Evolutionary conservation across 306 rosid species (phyloP), one percentile per base, ranked within the genome.

Genomic region (Lablab purpureus): DNA sequence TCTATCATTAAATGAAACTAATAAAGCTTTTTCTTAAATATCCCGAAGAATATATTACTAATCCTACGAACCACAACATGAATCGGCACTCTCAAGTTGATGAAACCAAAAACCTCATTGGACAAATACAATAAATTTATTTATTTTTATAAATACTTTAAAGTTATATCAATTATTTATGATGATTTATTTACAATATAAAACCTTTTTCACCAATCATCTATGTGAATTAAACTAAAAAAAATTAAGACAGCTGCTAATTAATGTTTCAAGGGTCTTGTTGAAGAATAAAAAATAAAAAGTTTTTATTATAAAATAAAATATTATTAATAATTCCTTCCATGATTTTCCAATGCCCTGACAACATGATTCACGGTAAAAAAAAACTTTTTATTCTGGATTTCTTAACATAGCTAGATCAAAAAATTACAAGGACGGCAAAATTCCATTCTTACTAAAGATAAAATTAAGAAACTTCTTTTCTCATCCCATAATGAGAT

Each of bases 361-460:
- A 5, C 6, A 56, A 23, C 63, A 25, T 25, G 37, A 59, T 25
- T 59, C 30, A 13, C n/a, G n/a, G n/a, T n/a, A 10, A 59, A 23
- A 3, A 21, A 23, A 11, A 9, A 54, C 27, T 54, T 21, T 21
- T 27, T 22, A 23, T 23, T 56, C 15, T 18, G 18, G 2, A 23
- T 22, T 58, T 34, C 65, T 56, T 23, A 58, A 56, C 32, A 28
- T 58, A 25, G 18, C 18, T 1, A 25, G 18, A 27, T 1, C 21
- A 22, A 60, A 60, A 60, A 59, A 27, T 28, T 10, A 47, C 36
- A 15, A 52, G 32, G 55, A 37, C 58, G 36, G 17, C 73, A 49
- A 2, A 22, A 14, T 76, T 75, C 71, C 54, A 21, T 49, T 51
- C 55, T 65, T 27, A 50, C 41, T 7, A 25, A 9, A 78, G 19